A percentile compares a stretch with the other conserved stretches of the same genome.
Conservation (phyloP, 805 yeast genomes). For the Candida takata region DNA sequence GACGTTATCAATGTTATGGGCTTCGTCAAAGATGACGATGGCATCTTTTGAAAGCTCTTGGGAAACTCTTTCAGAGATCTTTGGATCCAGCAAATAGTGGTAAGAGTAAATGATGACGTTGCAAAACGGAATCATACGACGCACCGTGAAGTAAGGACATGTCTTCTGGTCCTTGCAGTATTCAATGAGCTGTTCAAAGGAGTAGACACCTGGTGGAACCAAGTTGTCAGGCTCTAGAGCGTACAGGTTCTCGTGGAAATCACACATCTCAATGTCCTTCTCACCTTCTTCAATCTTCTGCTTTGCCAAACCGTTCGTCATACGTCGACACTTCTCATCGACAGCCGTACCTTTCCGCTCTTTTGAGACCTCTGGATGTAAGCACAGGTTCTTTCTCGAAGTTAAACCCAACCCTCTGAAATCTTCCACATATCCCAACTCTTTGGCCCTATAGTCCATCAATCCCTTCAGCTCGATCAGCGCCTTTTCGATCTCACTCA, state of each 20-base stretch:
- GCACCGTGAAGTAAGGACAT: conserved; percentile 95
- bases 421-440: conserved; percentile 81
- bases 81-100: conserved; percentile 93
- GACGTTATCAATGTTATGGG: conserved; percentile 97
- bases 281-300: conserved; percentile 44
- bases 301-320: conserved; percentile 87
- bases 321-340: conserved; percentile 91
- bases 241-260: conserved; percentile 84
- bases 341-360: conserved; percentile 90
- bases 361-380: conserved; percentile 80
- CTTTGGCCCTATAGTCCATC: conserved; percentile 80
- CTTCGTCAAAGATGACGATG: conserved; percentile 95
- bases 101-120: conserved; percentile 93
- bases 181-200: conserved; percentile 75
- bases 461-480: conserved; percentile 80
- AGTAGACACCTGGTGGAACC: conserved; percentile 89
- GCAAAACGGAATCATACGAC: conserved; percentile 95
- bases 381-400: conserved; percentile 87
- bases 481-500: conserved; percentile 98
- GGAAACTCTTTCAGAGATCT: conserved; percentile 93
- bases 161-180: conserved; percentile 75
- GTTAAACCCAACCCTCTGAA: conserved; percentile 93
- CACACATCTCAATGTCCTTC: conserved; percentile 57
- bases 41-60: conserved; percentile 86
- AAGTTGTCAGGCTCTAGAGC: conserved; percentile 82